phyloP scores from a whole-genome alignment of 371 early-diverging fungal species.

The Mortierella sp. region DNA sequence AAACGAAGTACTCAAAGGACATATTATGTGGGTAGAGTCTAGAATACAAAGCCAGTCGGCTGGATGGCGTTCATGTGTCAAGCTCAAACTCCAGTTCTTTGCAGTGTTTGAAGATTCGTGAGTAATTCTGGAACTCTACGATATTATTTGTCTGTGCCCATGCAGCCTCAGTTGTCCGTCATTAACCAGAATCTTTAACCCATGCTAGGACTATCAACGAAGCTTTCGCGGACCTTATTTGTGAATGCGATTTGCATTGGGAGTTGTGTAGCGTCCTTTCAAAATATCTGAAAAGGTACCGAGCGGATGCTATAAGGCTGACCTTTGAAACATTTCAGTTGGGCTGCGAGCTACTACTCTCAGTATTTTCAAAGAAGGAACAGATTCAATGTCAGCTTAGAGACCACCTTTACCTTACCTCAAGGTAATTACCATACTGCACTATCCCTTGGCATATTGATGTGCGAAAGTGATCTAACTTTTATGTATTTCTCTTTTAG shows the following conservation, averaged over 20 bases:
- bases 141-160: neutral
- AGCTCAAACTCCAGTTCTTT: conserved; percentile 53
- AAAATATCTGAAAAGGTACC: conserved; percentile 24
- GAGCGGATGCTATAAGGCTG: conserved; percentile 28
- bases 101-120: conserved; percentile 41
- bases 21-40: conserved; percentile 36
- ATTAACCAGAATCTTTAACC: neutral
- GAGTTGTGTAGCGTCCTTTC: conserved; percentile 32
- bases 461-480: neutral
- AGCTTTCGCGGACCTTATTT: conserved; percentile 27
- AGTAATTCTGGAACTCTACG: neutral
- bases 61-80: conserved; percentile 52
- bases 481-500: neutral
- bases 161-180: no score
- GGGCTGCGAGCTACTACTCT: conserved; percentile 43
- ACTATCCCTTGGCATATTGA: neutral
- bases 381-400: conserved; percentile 19
- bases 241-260: conserved; percentile 37
- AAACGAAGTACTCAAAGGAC: neutral
- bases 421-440: conserved; percentile 19
- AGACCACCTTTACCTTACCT: conserved; percentile 23
- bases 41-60: conserved; percentile 10
- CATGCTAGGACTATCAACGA: conserved; percentile 30
- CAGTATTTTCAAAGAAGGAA: conserved; percentile 34
- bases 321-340: conserved; percentile 29